phyloP scores from a whole-genome alignment of 2,329 filamentous ascomycete genomes.

The Trichoderma sp. region DNA sequence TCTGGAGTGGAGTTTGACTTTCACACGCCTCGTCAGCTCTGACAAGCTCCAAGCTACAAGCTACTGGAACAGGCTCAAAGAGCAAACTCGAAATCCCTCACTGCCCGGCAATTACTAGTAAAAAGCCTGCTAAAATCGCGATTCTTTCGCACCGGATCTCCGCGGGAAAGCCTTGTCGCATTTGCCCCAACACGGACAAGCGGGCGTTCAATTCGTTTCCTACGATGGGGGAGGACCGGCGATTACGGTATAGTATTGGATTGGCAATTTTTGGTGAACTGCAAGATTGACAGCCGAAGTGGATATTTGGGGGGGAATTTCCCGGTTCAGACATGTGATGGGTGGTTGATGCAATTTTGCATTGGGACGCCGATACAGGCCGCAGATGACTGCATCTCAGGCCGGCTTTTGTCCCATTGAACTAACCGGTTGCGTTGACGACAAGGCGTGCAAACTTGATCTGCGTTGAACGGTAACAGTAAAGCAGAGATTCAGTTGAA shows the following conservation, averaged over 20 bases:
- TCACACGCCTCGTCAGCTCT: neutral
- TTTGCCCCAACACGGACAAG: constrained; percentile 6
- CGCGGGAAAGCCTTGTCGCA: neutral
- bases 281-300: neutral
- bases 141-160: neutral
- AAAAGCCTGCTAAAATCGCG: neutral
- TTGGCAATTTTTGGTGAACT: neutral
- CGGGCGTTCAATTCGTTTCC: neutral
- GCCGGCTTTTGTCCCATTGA: neutral
- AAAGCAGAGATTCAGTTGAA: neutral
- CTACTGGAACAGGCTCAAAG: neutral
- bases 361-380: constrained; percentile 3
- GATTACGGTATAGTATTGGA: neutral
- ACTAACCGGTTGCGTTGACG: neutral
- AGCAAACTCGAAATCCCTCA: neutral
- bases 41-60: neutral
- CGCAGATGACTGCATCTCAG: neutral
- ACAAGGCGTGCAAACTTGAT: neutral
- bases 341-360: neutral
- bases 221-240: neutral
- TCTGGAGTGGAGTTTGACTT: neutral
- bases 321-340: constrained; percentile 3
- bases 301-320: neutral
- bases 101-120: neutral
- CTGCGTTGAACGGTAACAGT: neutral